Evolutionary conservation across 139 green algal genomes (phyloP), one percentile per base, ranked within the genome.

Genomic region (Pseudopediastrum boryanum): DNA sequence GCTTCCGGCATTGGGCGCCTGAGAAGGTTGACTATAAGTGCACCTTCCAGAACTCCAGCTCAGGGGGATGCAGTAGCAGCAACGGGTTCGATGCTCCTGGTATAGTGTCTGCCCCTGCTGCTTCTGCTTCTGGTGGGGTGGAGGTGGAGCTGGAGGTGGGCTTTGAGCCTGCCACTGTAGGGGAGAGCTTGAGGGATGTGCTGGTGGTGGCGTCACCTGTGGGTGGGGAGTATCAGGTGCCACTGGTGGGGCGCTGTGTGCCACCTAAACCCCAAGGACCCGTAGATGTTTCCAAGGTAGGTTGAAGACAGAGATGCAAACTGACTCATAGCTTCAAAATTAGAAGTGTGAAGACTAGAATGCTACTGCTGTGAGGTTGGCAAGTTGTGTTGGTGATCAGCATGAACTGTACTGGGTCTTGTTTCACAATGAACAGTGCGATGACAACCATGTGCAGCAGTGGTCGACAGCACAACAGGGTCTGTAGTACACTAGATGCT

Each of bases 181-280:
- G 89, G 23, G 90, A 95, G 75, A 83, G 74, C 50, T 80, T 90
- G 36, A 74, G 82, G 2, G 91, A 95, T 76, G 81, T 75, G 54
- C 77, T 97, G 38, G 23, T 92, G 2, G 74, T 95, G 8, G 64
- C 33, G 42, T 87, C 78, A 4, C 21, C 77, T 36, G 35, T 59
- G 35, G 91, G 74, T 21, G 92, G 90, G 2, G 76, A 90, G 66
- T 95, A 92, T 83, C 70, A 89, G 70, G 89, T 84, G 56, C 90
- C 91, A 21, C 80, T 97, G 50, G 54, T 88, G 42, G 92, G 90
- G 7, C 83, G 85, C 38, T 94, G 88, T 78, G 65, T 93, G 46
- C 82, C 87, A 27, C 92, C 92, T 54, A 93, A 91, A 80, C 91
- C 92, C 21, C 89, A 93, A 12, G 92, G 92, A 9, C 90, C 90